Base-by-base conservation (phyloP, 768 basidiomycete genomes). In the Hemileccinum rubropunctum region DNA sequence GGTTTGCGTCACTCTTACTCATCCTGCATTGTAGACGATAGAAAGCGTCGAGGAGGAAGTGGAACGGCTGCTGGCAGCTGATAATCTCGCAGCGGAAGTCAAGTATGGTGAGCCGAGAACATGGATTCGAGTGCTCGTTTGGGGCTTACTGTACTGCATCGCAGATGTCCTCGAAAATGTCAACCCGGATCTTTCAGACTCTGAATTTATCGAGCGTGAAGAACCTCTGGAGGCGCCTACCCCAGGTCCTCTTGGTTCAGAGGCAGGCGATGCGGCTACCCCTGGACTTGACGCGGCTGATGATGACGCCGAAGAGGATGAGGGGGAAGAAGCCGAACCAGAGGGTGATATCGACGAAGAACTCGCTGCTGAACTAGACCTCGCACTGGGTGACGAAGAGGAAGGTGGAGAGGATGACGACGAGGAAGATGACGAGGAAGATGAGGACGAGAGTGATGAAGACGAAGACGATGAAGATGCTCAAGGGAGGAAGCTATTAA, bases 21-120 rank as follows among this genome's bases (percentile, higher is more conserved):
- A 61, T 12, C 27, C 15, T 42, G 7, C 38, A 33, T 15, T 35
- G 1, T 55, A 93, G 91, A 91, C 91, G 4, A 97, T 97, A 56
- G 93, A 97, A 71, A 93, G 86, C 33, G 92, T 95, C 6, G 93
- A 97, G 67, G 83, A 91, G 67, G 91, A 93, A 61, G 93, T 97
- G 9, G 94, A 95, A 64, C 76, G 91, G 47, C 68, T 97, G 17
- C 70, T 95, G 17, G 86, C 87, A 50, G 84, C 87, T 58, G 93
- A 95, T 66, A 77, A 84, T 2, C 63, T 82, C 35, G 90, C 93
- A 3, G 65, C 77, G 1, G 81, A 90, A 51, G 85, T 91, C 47
- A 82, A 86, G 72, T 93, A 84, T 56, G 88, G 91, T 85, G 62
- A 35, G 76, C 53, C 30, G 13, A 15, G 14, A 11, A 13, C 28